Evolutionary conservation across 148 eudicot genomes (phyloP), one percentile per base, ranked within the genome.

Genomic region (Pharnaceum exiguum): DNA sequence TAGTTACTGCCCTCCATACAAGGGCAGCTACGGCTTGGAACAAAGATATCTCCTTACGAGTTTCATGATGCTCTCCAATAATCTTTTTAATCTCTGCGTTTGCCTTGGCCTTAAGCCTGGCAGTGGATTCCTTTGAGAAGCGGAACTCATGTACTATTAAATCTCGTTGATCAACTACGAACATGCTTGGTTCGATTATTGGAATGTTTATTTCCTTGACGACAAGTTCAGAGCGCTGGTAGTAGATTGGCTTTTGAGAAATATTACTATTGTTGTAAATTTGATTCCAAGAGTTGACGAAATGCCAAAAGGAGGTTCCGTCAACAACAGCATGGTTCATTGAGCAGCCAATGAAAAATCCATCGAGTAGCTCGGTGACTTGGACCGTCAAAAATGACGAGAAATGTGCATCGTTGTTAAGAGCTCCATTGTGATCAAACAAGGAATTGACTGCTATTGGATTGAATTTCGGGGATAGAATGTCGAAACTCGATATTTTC

Each of bases 241-340:
- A n/a, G 40, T 40, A 5, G 65, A 55, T 10, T 0, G 21, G 2
- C 46, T 26, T 18, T 72, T 36, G 37, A 66, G 23, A 15, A 4
- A 21, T 23, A 8, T 5, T 1, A 4, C 26, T 47, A 46, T 12
- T 71, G 27, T 59, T 18, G 23, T 62, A 63, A 10, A 76, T 37
- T 31, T 73, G 65, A 21, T 83, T 65, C 54, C 79, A 76, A 0
- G 65, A 36, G 17, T 77, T 77, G 68, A 75, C 68, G 48, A 81
- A 81, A 32, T 81, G 76, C 86, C 82, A 81, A 10, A 65, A 75
- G 1, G 86, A 81, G 0, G 78, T 74, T 1, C 82, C 86, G 35
- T 81, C 82, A 6, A 29, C 59, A 5, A 74, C 71, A 17, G 73
- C 70, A 56, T 81, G 86, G 44, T 75, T 77, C 21, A 72, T 75